Conservation (phyloP, 371 early-diverging fungal genomes). For the Syncephalastrum monosporum region DNA sequence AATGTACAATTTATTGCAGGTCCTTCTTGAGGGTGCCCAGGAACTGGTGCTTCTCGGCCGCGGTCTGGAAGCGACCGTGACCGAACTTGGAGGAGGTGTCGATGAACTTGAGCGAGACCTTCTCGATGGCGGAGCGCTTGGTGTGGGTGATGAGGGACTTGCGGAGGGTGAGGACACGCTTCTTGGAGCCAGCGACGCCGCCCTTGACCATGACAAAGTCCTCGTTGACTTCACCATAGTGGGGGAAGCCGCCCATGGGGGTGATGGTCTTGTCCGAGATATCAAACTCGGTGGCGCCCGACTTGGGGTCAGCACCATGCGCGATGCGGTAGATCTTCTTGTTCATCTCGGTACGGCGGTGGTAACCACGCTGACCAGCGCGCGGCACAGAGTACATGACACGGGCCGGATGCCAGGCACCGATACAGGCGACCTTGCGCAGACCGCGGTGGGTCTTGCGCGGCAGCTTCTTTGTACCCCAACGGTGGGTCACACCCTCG, state of each 20-base stretch:
- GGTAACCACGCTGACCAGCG: constrained; percentile 99
- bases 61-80: constrained; percentile 99
- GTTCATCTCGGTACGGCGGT: constrained; percentile 99
- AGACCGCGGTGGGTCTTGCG: constrained; percentile 99
- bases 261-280: constrained; percentile 97
- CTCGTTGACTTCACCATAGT: constrained; percentile 98
- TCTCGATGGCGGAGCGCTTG: constrained; percentile 95
- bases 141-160: constrained; percentile 96
- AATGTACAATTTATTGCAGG: constrained; percentile 12
- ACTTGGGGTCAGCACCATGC: constrained; percentile 82
- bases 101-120: constrained; percentile 97
- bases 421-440: constrained; percentile 99
- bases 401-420: constrained; percentile 99
- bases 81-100: constrained; percentile 99
- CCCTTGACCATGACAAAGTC: constrained; percentile 99
- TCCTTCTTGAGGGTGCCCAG: constrained; percentile 95
- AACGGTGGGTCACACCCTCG: constrained; percentile 99
- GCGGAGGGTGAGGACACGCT: constrained; percentile 98
- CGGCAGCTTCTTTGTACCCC: constrained; percentile 99
- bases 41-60: constrained; percentile 97
- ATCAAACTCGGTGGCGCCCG: constrained; percentile 98
- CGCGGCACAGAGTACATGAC: constrained; percentile 99
- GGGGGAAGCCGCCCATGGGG: constrained; percentile 99
- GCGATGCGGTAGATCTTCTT: constrained; percentile 99
- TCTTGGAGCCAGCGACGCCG: constrained; percentile 95